Percentiles rank a stretch among this genome's conserved stretches.
These are phyloP conservation scores for Ogataea henricii DNA, from an alignment of 805 yeast species.

Conservation along the genomic window DNA sequence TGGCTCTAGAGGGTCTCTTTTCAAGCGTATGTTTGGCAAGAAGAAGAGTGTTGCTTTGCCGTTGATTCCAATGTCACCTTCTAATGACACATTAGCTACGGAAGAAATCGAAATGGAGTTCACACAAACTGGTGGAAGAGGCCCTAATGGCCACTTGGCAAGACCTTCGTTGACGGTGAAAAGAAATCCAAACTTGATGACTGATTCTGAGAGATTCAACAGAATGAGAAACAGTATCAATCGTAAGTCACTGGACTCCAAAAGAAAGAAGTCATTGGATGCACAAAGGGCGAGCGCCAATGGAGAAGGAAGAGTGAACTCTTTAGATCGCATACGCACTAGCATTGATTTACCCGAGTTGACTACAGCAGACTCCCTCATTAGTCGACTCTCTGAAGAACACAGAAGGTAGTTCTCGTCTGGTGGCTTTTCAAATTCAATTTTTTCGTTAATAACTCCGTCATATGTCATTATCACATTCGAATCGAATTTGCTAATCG, in stretches of 20 bases:
- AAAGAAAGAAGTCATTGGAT: conserved; percentile 28
- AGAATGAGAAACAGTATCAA: conserved; percentile 20
- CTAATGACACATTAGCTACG: conserved; percentile 41
- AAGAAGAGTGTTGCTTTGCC: conserved; percentile 28
- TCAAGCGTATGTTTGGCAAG: conserved; percentile 40
- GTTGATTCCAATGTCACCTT: conserved; percentile 36
- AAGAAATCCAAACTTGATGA: conserved; percentile 20
- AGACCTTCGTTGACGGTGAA: conserved; percentile 34
- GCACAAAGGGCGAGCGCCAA: conserved; percentile 21
- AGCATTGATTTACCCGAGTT: conserved; percentile 42
- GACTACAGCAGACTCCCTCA: conserved; percentile 37
- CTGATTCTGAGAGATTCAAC: conserved; percentile 27
- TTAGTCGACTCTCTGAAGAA: conserved; percentile 29
- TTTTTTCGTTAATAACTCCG: conserved; percentile 3
- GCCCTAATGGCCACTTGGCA: conserved; percentile 34
- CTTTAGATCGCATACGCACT: conserved; percentile 34
- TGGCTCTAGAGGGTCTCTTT: conserved; percentile 40
- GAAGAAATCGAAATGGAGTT: conserved; percentile 54
- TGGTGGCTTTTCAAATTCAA: neutral
- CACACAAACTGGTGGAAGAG: conserved; percentile 24
- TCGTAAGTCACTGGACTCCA: conserved; percentile 23
- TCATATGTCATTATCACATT: conserved; percentile 1
- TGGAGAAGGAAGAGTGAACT: conserved; percentile 23
- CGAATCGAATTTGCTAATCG: conserved; percentile 7
- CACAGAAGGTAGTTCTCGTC: conserved; percentile 1